Base-by-base conservation (phyloP, 2,329 filamentous ascomycete genomes). In the Paramyrothecium roridum region DNA sequence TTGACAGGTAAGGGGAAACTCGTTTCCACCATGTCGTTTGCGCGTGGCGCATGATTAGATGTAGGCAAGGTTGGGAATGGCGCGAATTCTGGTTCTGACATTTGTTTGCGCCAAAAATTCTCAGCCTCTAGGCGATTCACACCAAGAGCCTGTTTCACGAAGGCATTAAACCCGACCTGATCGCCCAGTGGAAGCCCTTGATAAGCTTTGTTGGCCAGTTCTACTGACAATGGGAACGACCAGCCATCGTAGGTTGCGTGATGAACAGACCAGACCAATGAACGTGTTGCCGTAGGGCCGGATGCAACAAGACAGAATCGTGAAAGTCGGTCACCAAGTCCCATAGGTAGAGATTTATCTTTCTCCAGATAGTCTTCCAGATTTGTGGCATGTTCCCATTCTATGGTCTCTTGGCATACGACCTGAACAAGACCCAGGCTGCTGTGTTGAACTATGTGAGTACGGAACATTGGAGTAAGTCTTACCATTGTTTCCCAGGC, bases 191-290 rank as follows among this genome's bases (percentile, higher is more conserved):
- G 22, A 1, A 48, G 19, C 4, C 56, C 54, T 2, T 37, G 3
- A 19, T 62, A 64, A 1, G 50, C 52, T 8, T 46, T 37, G 3
- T 55, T 19, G 1, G 66, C 50, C 4, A 49, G 50, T 4, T 61
- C 50, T 40, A 63, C 48, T 3, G 65, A 56, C 1, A 63, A 49
- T n/a, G 33, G 45, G 17, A 65, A 50, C 2, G 65, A 63, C 61
- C 64, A 67, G 12, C 67, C 66, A 53, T 70, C 68, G 20, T 68
- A 69, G 3, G 68, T 33, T 1, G 65, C 59, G 48, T 70, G 67
- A 20, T 69, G 65, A 3, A 64, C 53, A 0, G 63, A 64, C 57
- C 64, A 67, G 3, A 66, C 52, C 16, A 69, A 60, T n/a, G 49
- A 63, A 1, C 21, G 48, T 3, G 22, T 4, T 34, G 23, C 4